A percentile compares a stretch with the other conserved stretches of the same genome.
phyloP scores from a whole-genome alignment of 140 eudicot species.

The Cichorium intybus region DNA sequence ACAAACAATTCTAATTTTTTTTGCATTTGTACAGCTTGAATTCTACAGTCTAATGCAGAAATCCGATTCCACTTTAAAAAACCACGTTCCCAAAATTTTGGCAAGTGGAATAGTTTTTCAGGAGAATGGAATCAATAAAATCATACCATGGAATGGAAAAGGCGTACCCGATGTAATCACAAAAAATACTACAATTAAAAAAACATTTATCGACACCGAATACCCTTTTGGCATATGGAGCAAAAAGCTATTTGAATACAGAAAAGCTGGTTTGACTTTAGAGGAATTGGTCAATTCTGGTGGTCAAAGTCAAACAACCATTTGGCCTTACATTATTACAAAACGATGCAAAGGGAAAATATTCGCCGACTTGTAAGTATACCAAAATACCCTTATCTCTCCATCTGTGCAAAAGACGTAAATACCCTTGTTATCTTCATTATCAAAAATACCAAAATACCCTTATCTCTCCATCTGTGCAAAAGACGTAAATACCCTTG shows the following conservation, averaged over 20 bases:
- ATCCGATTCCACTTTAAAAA: slow-evolving; percentile 47
- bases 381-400: not conserved
- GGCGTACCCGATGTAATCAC: slow-evolving; percentile 63
- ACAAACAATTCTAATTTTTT: slow-evolving; percentile 9
- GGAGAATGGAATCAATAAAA: slow-evolving; percentile 50
- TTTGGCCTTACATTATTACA: slow-evolving; percentile 80
- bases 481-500: too few relatives aligned
- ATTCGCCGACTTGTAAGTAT: slow-evolving; percentile 77
- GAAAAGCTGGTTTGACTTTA: slow-evolving; percentile 43
- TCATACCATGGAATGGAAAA: slow-evolving; percentile 81
- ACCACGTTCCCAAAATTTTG: slow-evolving; percentile 61
- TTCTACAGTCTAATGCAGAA: slow-evolving; percentile 53
- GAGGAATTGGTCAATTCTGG: slow-evolving; percentile 38
- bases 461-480: too few relatives aligned
- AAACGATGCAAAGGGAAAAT: slow-evolving; percentile 85
- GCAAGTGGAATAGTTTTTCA: slow-evolving; percentile 70
- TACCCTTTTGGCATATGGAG: slow-evolving; percentile 82
- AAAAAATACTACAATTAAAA: slow-evolving; percentile 28
- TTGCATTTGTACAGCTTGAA: slow-evolving; percentile 62
- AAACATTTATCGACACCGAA: slow-evolving; percentile 29
- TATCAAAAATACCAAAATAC: not conserved
- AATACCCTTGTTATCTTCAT: not conserved
- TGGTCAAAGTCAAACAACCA: slow-evolving; percentile 38
- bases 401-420: not conserved
- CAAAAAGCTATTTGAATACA: slow-evolving; percentile 61